Conservation (phyloP, 805 yeast genomes). For the Hanseniaspora lindneri region DNA sequence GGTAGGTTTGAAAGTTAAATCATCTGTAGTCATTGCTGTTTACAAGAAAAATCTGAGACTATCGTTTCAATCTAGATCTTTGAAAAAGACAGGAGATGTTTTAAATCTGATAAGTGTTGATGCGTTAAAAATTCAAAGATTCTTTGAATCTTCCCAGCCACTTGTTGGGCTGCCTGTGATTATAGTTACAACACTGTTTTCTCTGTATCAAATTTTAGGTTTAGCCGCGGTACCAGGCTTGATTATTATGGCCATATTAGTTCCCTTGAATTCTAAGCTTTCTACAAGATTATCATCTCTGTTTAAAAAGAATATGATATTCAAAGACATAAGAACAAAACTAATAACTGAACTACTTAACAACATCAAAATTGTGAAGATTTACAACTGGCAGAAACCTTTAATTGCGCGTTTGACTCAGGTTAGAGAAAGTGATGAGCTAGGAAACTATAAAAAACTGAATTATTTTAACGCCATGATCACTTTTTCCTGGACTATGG, state of each 20-base stretch:
- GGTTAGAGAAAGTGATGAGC: slow-evolving; percentile 48
- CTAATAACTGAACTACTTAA: slow-evolving; percentile 46
- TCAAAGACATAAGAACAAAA: slow-evolving; percentile 49
- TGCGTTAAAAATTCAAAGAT: slow-evolving; percentile 49
- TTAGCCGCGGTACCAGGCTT: slow-evolving; percentile 50
- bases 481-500: slow-evolving; percentile 49
- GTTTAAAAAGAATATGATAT: slow-evolving; percentile 47
- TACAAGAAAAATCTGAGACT: slow-evolving; percentile 58
- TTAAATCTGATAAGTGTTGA: slow-evolving; percentile 71
- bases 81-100: slow-evolving; percentile 63
- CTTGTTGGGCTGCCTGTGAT: slow-evolving; percentile 51
- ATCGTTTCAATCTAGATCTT: slow-evolving; percentile 50
- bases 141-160: slow-evolving; percentile 43
- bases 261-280: slow-evolving; percentile 44
- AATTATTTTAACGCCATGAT: slow-evolving; percentile 38
- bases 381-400: slow-evolving; percentile 61
- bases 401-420: slow-evolving; percentile 41
- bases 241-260: slow-evolving; percentile 39
- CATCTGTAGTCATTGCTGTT: slow-evolving; percentile 52
- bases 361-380: slow-evolving; percentile 51
- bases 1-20: slow-evolving; percentile 52
- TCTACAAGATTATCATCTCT: slow-evolving; percentile 37
- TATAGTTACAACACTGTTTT: slow-evolving; percentile 40
- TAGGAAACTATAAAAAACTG: slow-evolving; percentile 39
- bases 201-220: slow-evolving; percentile 47